These are phyloP conservation scores for Penicillium macrosclerotiorum DNA, from an alignment of 495 filamentous ascomycete species.

Conservation along the genomic window DNA sequence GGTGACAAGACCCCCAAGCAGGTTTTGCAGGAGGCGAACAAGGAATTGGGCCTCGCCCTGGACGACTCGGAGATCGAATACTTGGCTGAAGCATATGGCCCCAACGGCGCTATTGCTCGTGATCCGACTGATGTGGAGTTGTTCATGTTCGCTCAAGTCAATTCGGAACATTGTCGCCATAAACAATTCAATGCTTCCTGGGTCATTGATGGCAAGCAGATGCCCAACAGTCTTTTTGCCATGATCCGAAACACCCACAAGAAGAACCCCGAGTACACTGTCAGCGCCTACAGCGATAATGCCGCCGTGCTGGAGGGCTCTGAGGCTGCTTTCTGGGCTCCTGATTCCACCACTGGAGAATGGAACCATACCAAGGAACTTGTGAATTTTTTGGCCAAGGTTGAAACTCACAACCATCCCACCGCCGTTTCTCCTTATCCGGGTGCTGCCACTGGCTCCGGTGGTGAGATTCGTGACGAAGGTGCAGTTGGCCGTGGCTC, in stretches of 20 bases:
- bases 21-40: slow-evolving; percentile 78
- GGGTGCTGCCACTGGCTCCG: slow-evolving; percentile 89
- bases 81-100: slow-evolving; percentile 76
- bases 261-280: slow-evolving; percentile 68
- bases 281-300: slow-evolving; percentile 97
- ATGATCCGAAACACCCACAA: slow-evolving; percentile 97
- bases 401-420: slow-evolving; percentile 97
- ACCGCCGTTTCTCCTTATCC: slow-evolving; percentile 86
- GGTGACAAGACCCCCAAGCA: slow-evolving; percentile 60
- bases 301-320: slow-evolving; percentile 86
- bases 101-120: slow-evolving; percentile 63
- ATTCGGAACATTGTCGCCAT: slow-evolving; percentile 61
- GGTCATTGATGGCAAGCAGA: slow-evolving; percentile 88
- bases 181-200: slow-evolving; percentile 95
- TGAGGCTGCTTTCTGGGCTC: slow-evolving; percentile 77
- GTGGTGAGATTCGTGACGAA: slow-evolving; percentile 93
- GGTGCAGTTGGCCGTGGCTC: slow-evolving; percentile 92
- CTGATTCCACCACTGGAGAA: slow-evolving; percentile 75
- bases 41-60: slow-evolving; percentile 75
- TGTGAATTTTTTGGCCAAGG: slow-evolving; percentile 88
- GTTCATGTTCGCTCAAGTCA: slow-evolving; percentile 98
- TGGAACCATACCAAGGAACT: slow-evolving; percentile 87
- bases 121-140: slow-evolving; percentile 89
- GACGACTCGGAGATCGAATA: slow-evolving; percentile 93
- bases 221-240: slow-evolving; percentile 75